Base-by-base conservation (phyloP, 208 protist species). In the Herpetomonas samuelpessoai region DNA sequence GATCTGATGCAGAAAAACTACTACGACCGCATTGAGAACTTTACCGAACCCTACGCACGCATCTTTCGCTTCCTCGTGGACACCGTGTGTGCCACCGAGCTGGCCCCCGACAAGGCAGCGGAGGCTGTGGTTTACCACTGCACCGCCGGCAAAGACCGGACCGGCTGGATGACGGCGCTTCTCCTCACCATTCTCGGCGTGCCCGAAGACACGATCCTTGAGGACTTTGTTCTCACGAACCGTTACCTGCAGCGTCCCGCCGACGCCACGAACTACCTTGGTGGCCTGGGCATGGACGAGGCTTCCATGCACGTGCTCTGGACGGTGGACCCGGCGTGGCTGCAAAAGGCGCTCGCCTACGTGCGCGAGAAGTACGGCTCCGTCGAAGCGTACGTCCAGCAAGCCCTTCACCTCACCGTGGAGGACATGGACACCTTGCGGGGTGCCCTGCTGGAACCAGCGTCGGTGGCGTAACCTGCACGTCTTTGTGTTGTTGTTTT, bases 131-230 rank as follows among this genome's bases (percentile, higher is more conserved):
- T 84, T 0, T 83, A 84, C 18, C 70, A 82, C 68, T 82, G 81
- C 65, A 80, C 76, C 18, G 74, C 81, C 0, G 81, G 81, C 38
- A 88, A 84, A 53, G 81, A 82, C 57, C 62, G 71, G 7, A 88
- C 81, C 1, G 76, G 74, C 0, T 54, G 65, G 10, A 65, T 57
- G 48, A 65, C 72, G 4, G 71, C 74, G 16, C 50, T 82, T 26
- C 25, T 88, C 0, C 71, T 84, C 27, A 53, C 59, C 22, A 2
- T 69, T 1, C 62, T 81, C 6, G 61, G 56, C 28, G 74, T 84
- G 10, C 57, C 73, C 3, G 41, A 49, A 25, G 52, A 57, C 22
- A 68, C 51, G 2, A 67, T 84, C 16, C 39, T 77, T 21, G 67
- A 66, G 0, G 77, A 88, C 61, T 83, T 81, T 66, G 48, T 76